Evolutionary conservation across 1,139 yeast species (phyloP).

Genomic region (Pneumocystis oryctolagi): DNA sequence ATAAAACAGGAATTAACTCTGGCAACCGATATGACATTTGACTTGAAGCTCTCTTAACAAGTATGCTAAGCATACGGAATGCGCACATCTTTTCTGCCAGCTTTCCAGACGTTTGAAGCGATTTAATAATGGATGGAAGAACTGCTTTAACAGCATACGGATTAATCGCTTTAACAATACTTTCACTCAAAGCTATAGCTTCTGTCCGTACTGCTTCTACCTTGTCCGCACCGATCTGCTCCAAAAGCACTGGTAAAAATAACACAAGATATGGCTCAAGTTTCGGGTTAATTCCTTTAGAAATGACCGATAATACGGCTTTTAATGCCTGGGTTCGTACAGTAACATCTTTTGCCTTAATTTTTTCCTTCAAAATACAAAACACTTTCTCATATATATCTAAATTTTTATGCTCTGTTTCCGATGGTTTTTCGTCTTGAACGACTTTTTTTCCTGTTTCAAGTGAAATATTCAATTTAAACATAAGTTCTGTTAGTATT

Average conservation of each 20-base stretch:
- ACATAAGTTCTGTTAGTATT: neutral
- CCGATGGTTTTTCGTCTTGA: neutral
- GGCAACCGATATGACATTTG: slow-evolving; percentile 99
- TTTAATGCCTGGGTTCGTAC: slow-evolving; percentile 63
- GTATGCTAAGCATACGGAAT: slow-evolving; percentile 64
- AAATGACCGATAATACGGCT: slow-evolving; percentile 75
- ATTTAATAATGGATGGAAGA: slow-evolving; percentile 61
- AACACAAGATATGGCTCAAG: slow-evolving; percentile 89
- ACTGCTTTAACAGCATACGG: slow-evolving; percentile 87
- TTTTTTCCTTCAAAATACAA: neutral
- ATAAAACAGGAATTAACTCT: slow-evolving; percentile 92
- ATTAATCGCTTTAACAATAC: slow-evolving; percentile 68
- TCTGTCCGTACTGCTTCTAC: slow-evolving; percentile 54
- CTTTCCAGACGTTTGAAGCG: slow-evolving; percentile 65
- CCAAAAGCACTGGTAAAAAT: slow-evolving; percentile 53
- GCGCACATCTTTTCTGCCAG: slow-evolving; percentile 97
- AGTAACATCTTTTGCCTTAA: slow-evolving; percentile 36
- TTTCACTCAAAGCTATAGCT: slow-evolving; percentile 57
- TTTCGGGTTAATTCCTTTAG: slow-evolving; percentile 69
- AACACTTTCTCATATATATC: neutral
- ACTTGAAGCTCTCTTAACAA: slow-evolving; percentile 88
- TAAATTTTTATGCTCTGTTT: neutral
- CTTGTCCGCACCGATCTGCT: slow-evolving; percentile 74
- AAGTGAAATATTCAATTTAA: neutral
- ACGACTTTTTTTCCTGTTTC: neutral